Base-by-base conservation (phyloP, 164 flowering plant genomes). In the Warburgia ugandensis region DNA sequence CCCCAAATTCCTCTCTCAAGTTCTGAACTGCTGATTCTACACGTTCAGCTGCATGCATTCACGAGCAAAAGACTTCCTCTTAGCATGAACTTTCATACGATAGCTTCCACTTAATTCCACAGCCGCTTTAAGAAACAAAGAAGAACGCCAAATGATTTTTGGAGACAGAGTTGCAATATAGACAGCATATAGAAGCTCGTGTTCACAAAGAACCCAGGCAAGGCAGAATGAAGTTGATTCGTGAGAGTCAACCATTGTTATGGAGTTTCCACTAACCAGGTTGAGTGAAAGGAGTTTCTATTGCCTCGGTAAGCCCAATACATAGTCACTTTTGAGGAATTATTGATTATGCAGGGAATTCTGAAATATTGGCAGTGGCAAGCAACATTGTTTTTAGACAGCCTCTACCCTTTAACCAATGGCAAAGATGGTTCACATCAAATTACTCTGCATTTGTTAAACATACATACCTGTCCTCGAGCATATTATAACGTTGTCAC, bases 401-500 rank as follows among this genome's bases (percentile, higher is more conserved):
- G 12, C n/a, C 19, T 38, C 19, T 3, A 38, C 20, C 5, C 19
- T n/a, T n/a, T 8, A 14, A 12, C n/a, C 4, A 38, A 38, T n/a
- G 42, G 4, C n/a, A 38, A 12, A 12, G 13, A 22, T 44, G 9
- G 25, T 20, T 20, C 25, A 6, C 29, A 22, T 10, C 13, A 44
- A 26, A 23, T 44, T 12, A 2, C 25, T 22, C n/a, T 4, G 19
- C 43, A 14, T 19, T 16, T 25, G 14, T 29, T 25, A 26, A 8
- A 14, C 38, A 17, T 6, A 17, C 50, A 39, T 54, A 83, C 97
- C 80, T 66, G 98, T 81, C 75, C 98, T 81, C 48, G 98, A 91
- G 73, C 88, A 91, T 45, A 87, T 73, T 29, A 87, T 7, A 37
- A 92, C 84, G 62, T 81, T 92, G 65, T 92, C 98, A 27, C 96